Evolutionary conservation across 371 early-diverging fungal genomes (phyloP).

Genomic region (Rhizomucor miehei): DNA sequence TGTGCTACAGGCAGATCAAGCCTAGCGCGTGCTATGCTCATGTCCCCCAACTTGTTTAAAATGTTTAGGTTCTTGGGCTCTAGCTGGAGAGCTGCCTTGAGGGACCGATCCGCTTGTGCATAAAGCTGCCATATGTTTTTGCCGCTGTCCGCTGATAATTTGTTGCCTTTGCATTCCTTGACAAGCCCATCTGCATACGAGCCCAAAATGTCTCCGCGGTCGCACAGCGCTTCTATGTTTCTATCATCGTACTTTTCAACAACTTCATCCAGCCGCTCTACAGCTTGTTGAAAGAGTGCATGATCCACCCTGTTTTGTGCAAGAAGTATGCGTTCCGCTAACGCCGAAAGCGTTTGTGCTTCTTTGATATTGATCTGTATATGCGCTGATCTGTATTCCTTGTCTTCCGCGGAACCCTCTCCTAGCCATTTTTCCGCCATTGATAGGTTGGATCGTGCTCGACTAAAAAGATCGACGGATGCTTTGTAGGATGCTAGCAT

Average conservation of each 20-base stretch:
- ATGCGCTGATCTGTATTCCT: constrained; percentile 26
- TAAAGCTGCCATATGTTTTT: constrained; percentile 54
- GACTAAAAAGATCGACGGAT: constrained; percentile 34
- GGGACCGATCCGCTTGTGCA: constrained; percentile 49
- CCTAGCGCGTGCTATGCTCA: constrained; percentile 50
- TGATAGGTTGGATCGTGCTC: constrained; percentile 28
- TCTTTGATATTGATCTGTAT: constrained; percentile 54
- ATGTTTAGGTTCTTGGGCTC: constrained; percentile 56
- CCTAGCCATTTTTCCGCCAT: constrained; percentile 43
- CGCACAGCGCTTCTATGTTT: constrained; percentile 68
- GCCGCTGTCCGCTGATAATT: constrained; percentile 14
- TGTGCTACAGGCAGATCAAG: constrained; percentile 48
- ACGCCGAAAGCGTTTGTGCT: constrained; percentile 52
- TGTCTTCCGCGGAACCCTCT: constrained; percentile 17
- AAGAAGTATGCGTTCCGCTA: constrained; percentile 56
- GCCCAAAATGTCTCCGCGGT: constrained; percentile 64
- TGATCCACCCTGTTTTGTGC: constrained; percentile 48
- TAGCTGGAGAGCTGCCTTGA: constrained; percentile 44
- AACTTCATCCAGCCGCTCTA: constrained; percentile 50
- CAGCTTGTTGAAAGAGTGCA: constrained; percentile 32
- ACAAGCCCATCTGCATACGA: constrained; percentile 54
- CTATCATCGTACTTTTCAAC: constrained; percentile 40
- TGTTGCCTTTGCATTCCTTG: constrained; percentile 4
- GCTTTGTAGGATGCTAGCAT: constrained; percentile 40
- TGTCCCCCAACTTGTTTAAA: constrained; percentile 56